These are phyloP conservation scores for Rubia yunnanensis DNA, from an alignment of 257 asterid species.

Conservation along the genomic window DNA sequence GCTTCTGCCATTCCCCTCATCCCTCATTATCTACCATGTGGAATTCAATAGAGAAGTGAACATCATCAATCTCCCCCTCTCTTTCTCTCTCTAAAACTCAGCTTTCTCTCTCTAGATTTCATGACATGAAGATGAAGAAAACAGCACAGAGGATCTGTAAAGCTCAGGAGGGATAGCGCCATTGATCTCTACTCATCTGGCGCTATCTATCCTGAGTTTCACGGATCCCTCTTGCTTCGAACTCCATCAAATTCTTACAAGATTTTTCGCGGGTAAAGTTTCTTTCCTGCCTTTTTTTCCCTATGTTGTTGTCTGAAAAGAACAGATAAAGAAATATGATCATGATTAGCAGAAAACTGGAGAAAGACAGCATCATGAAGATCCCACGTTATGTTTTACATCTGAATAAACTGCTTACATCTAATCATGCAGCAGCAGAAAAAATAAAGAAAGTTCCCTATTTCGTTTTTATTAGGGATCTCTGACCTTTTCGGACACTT, in stretches of 20 bases:
- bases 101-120: background rate
- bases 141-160: constrained; percentile 43
- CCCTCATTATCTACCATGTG: background rate
- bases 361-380: constrained; percentile 23
- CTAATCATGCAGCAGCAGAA: background rate
- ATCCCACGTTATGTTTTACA: constrained; percentile 5
- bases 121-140: background rate
- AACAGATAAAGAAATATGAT: background rate
- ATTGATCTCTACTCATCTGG: constrained; percentile 17
- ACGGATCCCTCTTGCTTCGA: constrained; percentile 47
- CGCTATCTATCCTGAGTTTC: constrained; percentile 96
- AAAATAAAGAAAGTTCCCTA: too few species aligned
- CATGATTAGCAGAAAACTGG: constrained; percentile 1
- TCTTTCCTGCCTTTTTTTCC: too few species aligned
- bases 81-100: background rate
- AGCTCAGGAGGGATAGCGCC: constrained; percentile 99
- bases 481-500: background rate
- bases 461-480: too few species aligned
- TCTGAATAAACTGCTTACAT: too few species aligned
- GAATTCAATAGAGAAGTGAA: background rate
- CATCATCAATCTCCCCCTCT: background rate
- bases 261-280: background rate
- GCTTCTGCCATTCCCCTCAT: background rate
- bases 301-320: too few species aligned
- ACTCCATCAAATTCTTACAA: background rate